These are phyloP conservation scores for Pseudopyrenochaeta lycopersici DNA, from an alignment of 2,329 filamentous ascomycete genomes.

Conservation along the genomic window DNA sequence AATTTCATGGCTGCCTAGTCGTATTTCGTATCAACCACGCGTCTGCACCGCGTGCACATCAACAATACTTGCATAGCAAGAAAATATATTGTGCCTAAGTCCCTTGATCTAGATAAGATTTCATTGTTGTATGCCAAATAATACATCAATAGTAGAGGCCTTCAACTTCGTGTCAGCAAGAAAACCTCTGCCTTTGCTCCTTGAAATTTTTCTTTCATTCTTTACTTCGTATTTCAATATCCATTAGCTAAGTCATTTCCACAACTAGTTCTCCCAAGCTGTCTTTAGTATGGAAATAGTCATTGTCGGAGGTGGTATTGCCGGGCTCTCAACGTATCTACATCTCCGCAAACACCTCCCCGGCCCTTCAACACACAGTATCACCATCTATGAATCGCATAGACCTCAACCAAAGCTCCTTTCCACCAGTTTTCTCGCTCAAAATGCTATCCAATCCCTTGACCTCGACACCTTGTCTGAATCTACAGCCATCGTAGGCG, in stretches of 20 bases:
- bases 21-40: conserved; percentile 9
- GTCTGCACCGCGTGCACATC: not conserved
- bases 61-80: not conserved
- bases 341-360: conserved; percentile 36
- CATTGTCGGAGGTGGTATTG: conserved; percentile 24
- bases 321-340: conserved; percentile 29
- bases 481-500: conserved; percentile 29
- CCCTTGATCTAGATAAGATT: not conserved
- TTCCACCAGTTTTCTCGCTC: not conserved
- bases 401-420: conserved; percentile 2
- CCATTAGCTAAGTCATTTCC: too few relatives aligned
- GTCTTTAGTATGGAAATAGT: conserved; percentile 13
- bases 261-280: not conserved
- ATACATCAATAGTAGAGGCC: not conserved
- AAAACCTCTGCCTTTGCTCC: not conserved
- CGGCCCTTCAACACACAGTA: conserved; percentile 13
- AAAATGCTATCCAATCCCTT: not conserved
- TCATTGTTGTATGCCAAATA: not conserved
- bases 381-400: conserved; percentile 38
- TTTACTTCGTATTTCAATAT: not conserved
- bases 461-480: conserved; percentile 15
- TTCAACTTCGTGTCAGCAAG: not conserved
- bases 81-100: not conserved
- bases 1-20: conserved; percentile 5
- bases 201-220: not conserved